Percentiles rank a stretch among this genome's conserved stretches.
Conservation (phyloP, 305 asterid species). For the Fraxinus sp. region DNA sequence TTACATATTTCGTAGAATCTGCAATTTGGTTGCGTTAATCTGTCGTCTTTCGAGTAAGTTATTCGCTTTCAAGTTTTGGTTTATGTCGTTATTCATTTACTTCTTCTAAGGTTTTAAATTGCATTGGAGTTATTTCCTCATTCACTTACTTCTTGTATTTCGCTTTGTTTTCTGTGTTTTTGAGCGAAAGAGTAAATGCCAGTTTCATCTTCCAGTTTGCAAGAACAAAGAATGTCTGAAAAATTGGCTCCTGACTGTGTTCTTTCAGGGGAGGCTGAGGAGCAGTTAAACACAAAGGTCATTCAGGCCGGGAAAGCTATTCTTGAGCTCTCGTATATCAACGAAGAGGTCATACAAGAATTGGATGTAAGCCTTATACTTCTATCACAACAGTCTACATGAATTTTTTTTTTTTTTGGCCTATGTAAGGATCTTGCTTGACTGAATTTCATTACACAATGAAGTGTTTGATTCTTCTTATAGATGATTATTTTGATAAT, state of each 20-base stretch:
- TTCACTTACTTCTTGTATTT: background rate
- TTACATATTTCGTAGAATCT: background rate
- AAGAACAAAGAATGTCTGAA: background rate
- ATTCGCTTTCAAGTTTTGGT: background rate
- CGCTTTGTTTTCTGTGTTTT: background rate
- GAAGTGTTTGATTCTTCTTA: background rate
- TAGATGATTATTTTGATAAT: background rate
- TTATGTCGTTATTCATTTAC: background rate
- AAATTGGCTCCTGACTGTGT: background rate
- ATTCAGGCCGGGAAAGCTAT: background rate
- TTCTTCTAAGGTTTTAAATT: too few relatives aligned
- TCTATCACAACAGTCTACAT: background rate
- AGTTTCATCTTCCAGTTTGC: background rate
- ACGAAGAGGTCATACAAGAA: background rate
- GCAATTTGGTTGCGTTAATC: background rate
- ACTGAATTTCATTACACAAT: background rate
- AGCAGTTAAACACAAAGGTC: background rate
- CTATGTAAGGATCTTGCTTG: background rate
- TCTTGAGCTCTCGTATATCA: background rate
- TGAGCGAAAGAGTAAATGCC: background rate
- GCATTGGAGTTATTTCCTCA: too few relatives aligned
- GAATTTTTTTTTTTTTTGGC: background rate
- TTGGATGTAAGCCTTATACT: background rate
- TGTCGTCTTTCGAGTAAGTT: background rate
- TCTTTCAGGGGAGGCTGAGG: background rate